Conservation (phyloP, 1,139 yeast species). For the Blastobotrys proliferans region DNA sequence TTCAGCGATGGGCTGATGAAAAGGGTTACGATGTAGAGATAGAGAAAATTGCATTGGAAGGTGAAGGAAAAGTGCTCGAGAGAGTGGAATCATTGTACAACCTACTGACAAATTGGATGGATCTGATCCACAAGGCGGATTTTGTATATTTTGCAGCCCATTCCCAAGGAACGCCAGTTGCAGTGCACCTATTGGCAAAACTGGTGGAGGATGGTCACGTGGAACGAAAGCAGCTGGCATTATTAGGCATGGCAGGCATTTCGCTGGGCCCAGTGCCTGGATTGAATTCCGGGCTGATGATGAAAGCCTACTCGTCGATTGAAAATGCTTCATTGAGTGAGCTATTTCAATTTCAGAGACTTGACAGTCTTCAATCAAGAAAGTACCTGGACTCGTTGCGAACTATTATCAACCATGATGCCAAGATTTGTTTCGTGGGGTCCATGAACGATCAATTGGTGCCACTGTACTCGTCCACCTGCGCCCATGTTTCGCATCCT, state of each 20-base stretch:
- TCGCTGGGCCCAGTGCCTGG: constrained; percentile 94
- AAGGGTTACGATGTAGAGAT: constrained; percentile 56
- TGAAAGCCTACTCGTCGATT: constrained; percentile 84
- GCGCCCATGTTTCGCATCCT: constrained; percentile 82
- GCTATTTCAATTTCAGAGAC: constrained; percentile 80
- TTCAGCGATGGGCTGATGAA: constrained; percentile 67
- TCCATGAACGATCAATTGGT: constrained; percentile 89
- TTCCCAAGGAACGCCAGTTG: constrained; percentile 94
- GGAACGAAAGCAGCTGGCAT: constrained; percentile 47
- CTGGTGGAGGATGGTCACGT: constrained; percentile 69
- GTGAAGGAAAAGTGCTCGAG: constrained; percentile 85
- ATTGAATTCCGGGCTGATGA: constrained; percentile 72
- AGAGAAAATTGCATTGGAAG: constrained; percentile 88
- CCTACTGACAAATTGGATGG: constrained; percentile 64
- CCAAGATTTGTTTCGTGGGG: constrained; percentile 76
- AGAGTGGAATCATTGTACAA: constrained; percentile 78
- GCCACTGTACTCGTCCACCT: constrained; percentile 83
- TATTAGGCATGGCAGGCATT: constrained; percentile 93
- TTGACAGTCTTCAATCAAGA: constrained; percentile 64
- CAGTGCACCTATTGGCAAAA: constrained; percentile 69
- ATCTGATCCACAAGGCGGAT: constrained; percentile 72
- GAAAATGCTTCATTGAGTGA: constrained; percentile 85
- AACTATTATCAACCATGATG: constrained; percentile 62
- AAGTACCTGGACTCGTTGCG: constrained; percentile 66
- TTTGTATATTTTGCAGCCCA: constrained; percentile 86